Base-by-base conservation (phyloP, 1,284 basidiomycete species). In the Ustanciosporium gigantosporum region DNA sequence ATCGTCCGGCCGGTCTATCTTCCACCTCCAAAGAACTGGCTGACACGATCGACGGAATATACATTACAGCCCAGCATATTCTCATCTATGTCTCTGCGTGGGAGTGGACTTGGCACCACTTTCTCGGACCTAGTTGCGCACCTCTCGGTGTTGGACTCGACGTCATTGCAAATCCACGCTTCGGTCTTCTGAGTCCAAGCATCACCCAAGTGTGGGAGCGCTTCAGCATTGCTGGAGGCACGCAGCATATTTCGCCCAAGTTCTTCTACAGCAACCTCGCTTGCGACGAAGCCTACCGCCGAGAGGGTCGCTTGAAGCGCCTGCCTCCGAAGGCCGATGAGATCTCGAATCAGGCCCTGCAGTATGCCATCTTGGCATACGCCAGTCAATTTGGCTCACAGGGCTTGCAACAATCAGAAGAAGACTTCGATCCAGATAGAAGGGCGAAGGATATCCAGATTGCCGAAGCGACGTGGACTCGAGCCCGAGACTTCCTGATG, bases 381-480 rank as follows among this genome's bases (percentile, higher is more conserved):
- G 58, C 58, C 5, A 61, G 58, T 23, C 58, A 61, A 23, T 61
- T 53, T 27, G 58, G 58, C 34, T 61, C 58, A 17, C 58, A 61
- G 21, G 46, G 51, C 20, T n/a, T n/a, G n/a, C 9, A 29, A n/a
- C 27, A 29, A 9, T 29, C 27, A 29, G 58, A 43, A 9, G 36
- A 36, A 19, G 50, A 49, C 16, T 31, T 17, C 34, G 50, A 55
- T 19, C 25, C 19, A 15, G 20, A 46, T 3, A 51, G 51, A 3
- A 39, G 51, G 34, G 46, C 47, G 11, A 61, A 51, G 25, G 58
- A 61, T 14, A 51, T 41, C n/a, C 31, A 61, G 29, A 56, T 61
- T 17, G 58, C 58, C 3, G 58, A 61, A 31, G 58, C 58, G 2
- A 48, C 58, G 19, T 61, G 58, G 58, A 41, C 39, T 19, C 38